These are phyloP conservation scores for Chenopodium formosanum DNA, from an alignment of 148 eudicot species.

Conservation along the genomic window DNA sequence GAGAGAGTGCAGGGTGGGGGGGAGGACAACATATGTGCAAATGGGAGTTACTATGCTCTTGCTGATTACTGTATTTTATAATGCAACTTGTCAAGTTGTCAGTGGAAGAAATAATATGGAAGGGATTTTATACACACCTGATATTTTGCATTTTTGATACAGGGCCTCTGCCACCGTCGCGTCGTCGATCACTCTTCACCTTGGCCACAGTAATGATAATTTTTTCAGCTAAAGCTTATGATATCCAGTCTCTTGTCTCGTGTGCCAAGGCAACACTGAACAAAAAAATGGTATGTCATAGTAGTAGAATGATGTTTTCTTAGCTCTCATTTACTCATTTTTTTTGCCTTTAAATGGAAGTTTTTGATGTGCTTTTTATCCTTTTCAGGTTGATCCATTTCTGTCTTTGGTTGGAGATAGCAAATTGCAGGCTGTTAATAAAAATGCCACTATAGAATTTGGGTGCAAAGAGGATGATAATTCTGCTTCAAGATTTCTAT, in stretches of 20 bases:
- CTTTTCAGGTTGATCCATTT: slow-evolving; percentile 76
- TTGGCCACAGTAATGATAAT: slow-evolving; percentile 81
- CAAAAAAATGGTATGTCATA: slow-evolving; percentile 49
- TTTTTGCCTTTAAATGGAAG: slow-evolving; percentile 7
- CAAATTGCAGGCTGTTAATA: slow-evolving; percentile 64
- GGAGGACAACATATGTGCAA: too few relatives aligned
- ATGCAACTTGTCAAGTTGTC: slow-evolving; percentile 7
- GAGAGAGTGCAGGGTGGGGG: neutral
- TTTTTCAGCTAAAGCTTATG: slow-evolving; percentile 80
- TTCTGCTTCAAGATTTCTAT: slow-evolving; percentile 59
- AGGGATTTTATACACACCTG: neutral
- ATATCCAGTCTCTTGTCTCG: slow-evolving; percentile 56
- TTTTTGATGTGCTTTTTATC: slow-evolving; percentile 8
- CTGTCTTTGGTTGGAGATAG: slow-evolving; percentile 74
- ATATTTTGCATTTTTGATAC: slow-evolving; percentile 19
- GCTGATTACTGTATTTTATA: neutral
- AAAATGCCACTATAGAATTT: slow-evolving; percentile 40
- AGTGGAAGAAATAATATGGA: neutral
- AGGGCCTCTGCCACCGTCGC: slow-evolving; percentile 84
- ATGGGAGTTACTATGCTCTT: neutral
- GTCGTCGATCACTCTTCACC: slow-evolving; percentile 81
- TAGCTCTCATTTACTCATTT: neutral
- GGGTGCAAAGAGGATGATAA: slow-evolving; percentile 85
- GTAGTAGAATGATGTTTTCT: neutral
- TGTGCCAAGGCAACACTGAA: slow-evolving; percentile 64